Base-by-base conservation (phyloP, 2,329 filamentous ascomycete genomes). In the Colletotrichum abscissum region DNA sequence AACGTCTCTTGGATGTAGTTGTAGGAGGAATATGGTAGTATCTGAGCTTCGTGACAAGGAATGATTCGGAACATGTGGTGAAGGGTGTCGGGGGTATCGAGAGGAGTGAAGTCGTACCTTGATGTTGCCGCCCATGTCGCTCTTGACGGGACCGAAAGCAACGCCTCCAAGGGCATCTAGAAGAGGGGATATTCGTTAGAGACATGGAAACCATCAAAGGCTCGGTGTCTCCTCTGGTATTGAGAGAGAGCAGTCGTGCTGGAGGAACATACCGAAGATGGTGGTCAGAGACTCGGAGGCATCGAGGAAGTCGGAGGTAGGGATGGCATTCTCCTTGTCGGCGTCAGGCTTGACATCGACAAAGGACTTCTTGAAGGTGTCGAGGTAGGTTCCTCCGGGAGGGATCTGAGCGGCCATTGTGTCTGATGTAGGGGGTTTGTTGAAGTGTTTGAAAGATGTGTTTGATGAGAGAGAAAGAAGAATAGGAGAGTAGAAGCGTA, bases 71-170 rank as follows among this genome's bases (percentile, higher is more conserved):
- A 59, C 68, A 64, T 24, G 33, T 59, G 28, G 5, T 56, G 30
- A n/a, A 12, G 22, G 56, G 30, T 33, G 16, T 56, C 16, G 16
- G 74, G 55, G 76, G 30, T 65, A 59, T 52, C 12, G 42, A 67
- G 5, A 24, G 30, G 26, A 16, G n/a, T 49, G 7, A 33, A 24
- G 58, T 77, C 81, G 76, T 83, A 97, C 95, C 90, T 95, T 95
- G 86, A 98, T 90, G 86, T 99, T 99, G 82, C 94, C 94, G 62
- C 91, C 83, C 87, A 99, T 94, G 84, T 99, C 97, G 77, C 86
- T 93, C 90, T 98, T 98, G 81, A 98, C 96, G 30, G 94, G 93
- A 67, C 88, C 91, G 86, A 99, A 98, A 76, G 95, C 95, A 42
- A 93, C 90, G 57, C 89, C 88, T 74, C 91, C 91, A 65, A 93